phyloP scores from a whole-genome alignment of 2,329 filamentous ascomycete species.

The Venturia oleaginea region DNA sequence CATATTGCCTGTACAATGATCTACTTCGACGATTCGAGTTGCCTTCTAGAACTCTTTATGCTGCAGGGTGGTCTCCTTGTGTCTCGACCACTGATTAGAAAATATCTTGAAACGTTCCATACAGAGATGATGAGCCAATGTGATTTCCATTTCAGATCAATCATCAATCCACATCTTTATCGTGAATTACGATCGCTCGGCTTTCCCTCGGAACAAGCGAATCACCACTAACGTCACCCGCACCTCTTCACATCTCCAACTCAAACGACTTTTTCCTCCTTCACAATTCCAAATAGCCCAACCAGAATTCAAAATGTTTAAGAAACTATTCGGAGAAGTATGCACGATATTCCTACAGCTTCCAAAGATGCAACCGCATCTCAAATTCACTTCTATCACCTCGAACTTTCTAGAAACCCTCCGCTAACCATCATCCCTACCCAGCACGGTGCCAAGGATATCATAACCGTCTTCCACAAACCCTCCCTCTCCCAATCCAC shows the following conservation, averaged over 20 bases:
- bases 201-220: slow-evolving; percentile 16
- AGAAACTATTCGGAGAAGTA: slow-evolving; percentile 40
- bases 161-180: neutral
- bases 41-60: no score
- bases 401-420: neutral
- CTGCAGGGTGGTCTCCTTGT: no score
- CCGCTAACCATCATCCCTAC: neutral
- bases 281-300: slow-evolving; percentile 12
- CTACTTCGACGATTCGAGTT: no score
- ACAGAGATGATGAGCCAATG: no score
- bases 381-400: slow-evolving; percentile 2
- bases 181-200: neutral
- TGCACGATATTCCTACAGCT: slow-evolving; percentile 11
- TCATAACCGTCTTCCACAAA: slow-evolving; percentile 94
- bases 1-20: no score
- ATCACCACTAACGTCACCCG: slow-evolving; percentile 20
- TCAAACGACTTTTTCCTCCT: neutral
- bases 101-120: no score
- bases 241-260: slow-evolving; percentile 17
- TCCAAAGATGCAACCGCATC: slow-evolving; percentile 7
- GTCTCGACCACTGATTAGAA: no score
- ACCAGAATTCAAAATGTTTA: slow-evolving; percentile 28
- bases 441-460: slow-evolving; percentile 52
- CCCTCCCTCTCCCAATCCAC: slow-evolving; percentile 63
- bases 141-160: no score